Conservation (phyloP, 2,329 filamentous ascomycete genomes). For the Ophiosphaerella herpotricha region DNA sequence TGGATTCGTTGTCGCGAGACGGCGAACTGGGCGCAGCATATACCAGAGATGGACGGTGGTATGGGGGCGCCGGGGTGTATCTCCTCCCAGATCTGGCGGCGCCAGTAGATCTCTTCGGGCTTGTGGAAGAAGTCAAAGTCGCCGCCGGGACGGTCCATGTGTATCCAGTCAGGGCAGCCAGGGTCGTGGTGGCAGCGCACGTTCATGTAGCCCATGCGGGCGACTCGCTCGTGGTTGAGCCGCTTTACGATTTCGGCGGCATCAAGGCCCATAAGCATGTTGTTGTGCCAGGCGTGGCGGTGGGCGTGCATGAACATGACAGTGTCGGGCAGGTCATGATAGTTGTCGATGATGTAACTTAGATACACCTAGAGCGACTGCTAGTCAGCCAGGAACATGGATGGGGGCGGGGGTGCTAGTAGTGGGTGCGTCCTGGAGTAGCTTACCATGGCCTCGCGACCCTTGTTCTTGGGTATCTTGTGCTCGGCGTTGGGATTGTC, state of each 20-base stretch:
- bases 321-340: slow-evolving; percentile 62
- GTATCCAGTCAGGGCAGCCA: slow-evolving; percentile 64
- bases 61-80: slow-evolving; percentile 49
- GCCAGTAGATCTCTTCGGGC: slow-evolving; percentile 46
- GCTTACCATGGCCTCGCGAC: slow-evolving; percentile 62
- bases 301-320: slow-evolving; percentile 64
- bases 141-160: slow-evolving; percentile 48
- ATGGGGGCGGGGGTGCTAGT: too few relatives aligned
- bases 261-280: slow-evolving; percentile 57
- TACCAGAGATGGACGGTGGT: slow-evolving; percentile 44
- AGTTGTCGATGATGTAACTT: slow-evolving; percentile 67
- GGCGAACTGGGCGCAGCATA: slow-evolving; percentile 63
- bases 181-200: slow-evolving; percentile 63
- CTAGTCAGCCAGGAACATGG: slow-evolving; percentile 1
- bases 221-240: slow-evolving; percentile 58
- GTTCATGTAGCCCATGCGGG: slow-evolving; percentile 62
- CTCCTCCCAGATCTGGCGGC: slow-evolving; percentile 45
- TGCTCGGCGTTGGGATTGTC: slow-evolving; percentile 56
- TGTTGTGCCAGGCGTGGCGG: slow-evolving; percentile 64
- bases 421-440: too few relatives aligned
- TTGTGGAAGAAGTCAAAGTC: slow-evolving; percentile 47
- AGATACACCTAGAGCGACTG: slow-evolving; percentile 52
- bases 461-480: slow-evolving; percentile 63
- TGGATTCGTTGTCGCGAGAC: slow-evolving; percentile 55
- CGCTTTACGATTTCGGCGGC: slow-evolving; percentile 56